These are phyloP conservation scores for Pittosporum tobira DNA, from an alignment of 129 eudicot species.

Conservation along the genomic window DNA sequence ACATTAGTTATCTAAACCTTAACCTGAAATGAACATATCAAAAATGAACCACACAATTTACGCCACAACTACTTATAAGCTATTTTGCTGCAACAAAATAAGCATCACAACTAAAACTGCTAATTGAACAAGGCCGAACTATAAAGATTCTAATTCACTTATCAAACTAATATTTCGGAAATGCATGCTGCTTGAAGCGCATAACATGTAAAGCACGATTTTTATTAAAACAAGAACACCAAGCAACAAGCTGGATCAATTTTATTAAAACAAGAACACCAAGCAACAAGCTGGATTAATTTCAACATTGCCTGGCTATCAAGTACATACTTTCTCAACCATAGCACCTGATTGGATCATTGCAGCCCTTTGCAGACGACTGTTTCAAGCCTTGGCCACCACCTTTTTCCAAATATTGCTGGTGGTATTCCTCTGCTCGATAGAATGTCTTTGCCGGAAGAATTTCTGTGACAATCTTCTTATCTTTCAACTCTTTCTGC, in stretches of 20 bases:
- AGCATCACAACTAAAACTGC: no score
- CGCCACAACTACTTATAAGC: no score
- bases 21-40: no score
- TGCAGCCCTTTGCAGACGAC: conserved; percentile 83
- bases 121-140: no score
- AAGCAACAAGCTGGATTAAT: not conserved
- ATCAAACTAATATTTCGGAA: not conserved
- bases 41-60: no score
- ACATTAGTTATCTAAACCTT: no score
- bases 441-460: conserved; percentile 87
- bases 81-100: no score
- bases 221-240: not conserved
- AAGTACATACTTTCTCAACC: conserved; percentile 34
- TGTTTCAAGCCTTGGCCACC: conserved; percentile 54
- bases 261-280: not conserved
- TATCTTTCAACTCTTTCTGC: conserved; percentile 30
- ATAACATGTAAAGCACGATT: not conserved
- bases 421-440: conserved; percentile 90
- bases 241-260: not conserved
- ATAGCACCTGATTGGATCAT: conserved; percentile 76
- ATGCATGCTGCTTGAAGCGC: not conserved
- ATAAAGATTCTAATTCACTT: no score
- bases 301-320: not conserved
- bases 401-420: conserved; percentile 83
- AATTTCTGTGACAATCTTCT: conserved; percentile 65